Conservation (phyloP, 2,329 filamentous ascomycete species). For the Microcera coccophila region DNA sequence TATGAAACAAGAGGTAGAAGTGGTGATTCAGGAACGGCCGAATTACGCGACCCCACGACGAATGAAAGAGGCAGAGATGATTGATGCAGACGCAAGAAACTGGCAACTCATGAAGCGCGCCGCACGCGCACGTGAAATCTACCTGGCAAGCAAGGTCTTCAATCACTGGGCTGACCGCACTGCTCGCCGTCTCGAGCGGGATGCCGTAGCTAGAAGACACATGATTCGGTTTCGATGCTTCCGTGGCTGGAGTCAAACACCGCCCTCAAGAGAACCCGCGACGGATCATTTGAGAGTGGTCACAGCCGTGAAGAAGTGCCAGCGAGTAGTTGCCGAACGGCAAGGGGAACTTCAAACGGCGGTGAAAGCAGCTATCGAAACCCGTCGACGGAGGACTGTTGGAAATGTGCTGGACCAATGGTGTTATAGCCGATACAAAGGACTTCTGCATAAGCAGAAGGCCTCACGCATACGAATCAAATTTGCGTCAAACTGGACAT, state of each 20-base stretch:
- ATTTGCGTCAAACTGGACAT: conserved; percentile 22
- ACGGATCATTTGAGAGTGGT: conserved; percentile 29
- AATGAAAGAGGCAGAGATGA: conserved; percentile 4
- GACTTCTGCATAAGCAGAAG: conserved; percentile 1
- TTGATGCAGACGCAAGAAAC: conserved; percentile 15
- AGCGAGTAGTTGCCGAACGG: conserved; percentile 24
- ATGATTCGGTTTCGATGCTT: conserved; percentile 57
- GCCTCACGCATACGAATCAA: conserved; percentile 14
- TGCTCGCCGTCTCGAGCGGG: conserved; percentile 61
- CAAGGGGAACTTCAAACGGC: conserved; percentile 26
- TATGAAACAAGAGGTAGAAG: background rate
- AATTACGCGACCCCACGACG: background rate
- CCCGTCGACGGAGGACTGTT: conserved; percentile 19
- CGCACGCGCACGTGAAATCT: conserved; percentile 60
- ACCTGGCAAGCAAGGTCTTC: conserved; percentile 44
- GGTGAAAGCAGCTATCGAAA: conserved; percentile 21
- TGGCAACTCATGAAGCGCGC: conserved; percentile 46
- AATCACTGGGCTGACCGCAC: conserved; percentile 61
- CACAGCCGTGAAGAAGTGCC: conserved; percentile 33
- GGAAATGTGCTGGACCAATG: conserved; percentile 25
- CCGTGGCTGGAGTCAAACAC: conserved; percentile 34
- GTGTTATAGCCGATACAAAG: conserved; percentile 21
- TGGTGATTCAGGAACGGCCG: background rate
- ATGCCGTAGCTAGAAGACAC: conserved; percentile 64
- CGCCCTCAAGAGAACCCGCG: conserved; percentile 27